These are phyloP conservation scores for Blastomyces parvus DNA, from an alignment of 2,329 filamentous ascomycete genomes.

Conservation along the genomic window DNA sequence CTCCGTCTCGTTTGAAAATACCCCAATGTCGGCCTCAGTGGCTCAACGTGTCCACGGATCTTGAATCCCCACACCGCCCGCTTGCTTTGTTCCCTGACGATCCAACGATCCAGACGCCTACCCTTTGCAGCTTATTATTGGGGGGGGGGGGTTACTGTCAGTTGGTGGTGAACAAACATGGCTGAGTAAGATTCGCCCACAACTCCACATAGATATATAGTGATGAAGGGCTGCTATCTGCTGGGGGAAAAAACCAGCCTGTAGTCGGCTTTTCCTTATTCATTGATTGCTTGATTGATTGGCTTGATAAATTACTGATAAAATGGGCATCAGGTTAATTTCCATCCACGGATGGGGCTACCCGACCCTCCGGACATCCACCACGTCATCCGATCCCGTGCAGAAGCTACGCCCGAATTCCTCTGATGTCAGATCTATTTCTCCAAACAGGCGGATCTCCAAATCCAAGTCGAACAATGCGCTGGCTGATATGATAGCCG, in stretches of 20 bases:
- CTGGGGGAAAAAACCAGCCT: neutral
- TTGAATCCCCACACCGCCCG: neutral
- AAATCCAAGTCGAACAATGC: constrained; percentile 39
- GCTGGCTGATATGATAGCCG: constrained; percentile 28
- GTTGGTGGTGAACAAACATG: constrained; percentile 10
- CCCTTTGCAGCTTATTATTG: neutral
- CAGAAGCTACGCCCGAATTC: constrained; percentile 19
- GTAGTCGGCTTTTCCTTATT: neutral
- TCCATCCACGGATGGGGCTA: constrained; percentile 14
- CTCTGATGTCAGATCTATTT: constrained; percentile 27
- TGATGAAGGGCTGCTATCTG: neutral
- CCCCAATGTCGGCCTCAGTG: constrained; percentile 6
- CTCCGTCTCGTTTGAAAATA: neutral
- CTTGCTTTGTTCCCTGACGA: constrained; percentile 7
- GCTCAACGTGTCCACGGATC: constrained; percentile 1
- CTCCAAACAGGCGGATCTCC: constrained; percentile 31
- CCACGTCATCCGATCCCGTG: constrained; percentile 9
- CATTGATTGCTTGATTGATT: neutral
- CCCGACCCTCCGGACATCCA: constrained; percentile 7
- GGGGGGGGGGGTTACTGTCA: neutral
- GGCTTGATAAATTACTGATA: neutral
- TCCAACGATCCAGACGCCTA: neutral
- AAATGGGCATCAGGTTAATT: constrained; percentile 12
- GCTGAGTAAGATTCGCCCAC: constrained; percentile 12
- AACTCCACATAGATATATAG: neutral